phyloP scores from a whole-genome alignment of 169 alveolate genomes.

The Cryptosporidium sp. region DNA sequence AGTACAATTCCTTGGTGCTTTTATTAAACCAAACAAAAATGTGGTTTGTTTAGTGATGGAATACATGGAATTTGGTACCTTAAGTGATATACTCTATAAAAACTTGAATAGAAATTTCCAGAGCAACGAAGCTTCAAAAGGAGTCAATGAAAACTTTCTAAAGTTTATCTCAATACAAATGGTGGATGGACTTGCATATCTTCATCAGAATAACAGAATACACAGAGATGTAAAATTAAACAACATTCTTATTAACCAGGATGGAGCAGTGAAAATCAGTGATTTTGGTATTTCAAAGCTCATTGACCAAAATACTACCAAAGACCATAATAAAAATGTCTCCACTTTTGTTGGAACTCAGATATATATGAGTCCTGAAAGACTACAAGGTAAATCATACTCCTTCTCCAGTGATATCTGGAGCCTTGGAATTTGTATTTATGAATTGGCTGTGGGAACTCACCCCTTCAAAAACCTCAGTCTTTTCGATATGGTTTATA shows the following conservation, averaged over 20 bases:
- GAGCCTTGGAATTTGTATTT: constrained; percentile 85
- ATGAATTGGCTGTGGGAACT: constrained; percentile 86
- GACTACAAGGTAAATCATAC: constrained; percentile 85
- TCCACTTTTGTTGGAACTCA: constrained; percentile 86
- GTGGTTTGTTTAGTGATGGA: constrained; percentile 70
- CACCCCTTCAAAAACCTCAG: constrained; percentile 82
- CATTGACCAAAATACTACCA: constrained; percentile 45
- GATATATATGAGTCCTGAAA: constrained; percentile 89
- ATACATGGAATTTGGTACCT: constrained; percentile 65
- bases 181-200: constrained; percentile 75
- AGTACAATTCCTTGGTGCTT: constrained; percentile 71
- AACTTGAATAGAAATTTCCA: constrained; percentile 1
- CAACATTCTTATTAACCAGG: constrained; percentile 71
- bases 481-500: constrained; percentile 67
- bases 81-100: constrained; percentile 59
- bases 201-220: constrained; percentile 73
- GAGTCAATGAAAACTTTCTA: constrained; percentile 43
- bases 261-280: constrained; percentile 77
- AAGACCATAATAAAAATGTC: constrained; percentile 42
- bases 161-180: constrained; percentile 62
- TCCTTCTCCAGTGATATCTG: constrained; percentile 87
- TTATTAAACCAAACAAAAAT: constrained; percentile 58
- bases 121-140: neutral
- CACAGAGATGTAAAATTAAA: constrained; percentile 76
- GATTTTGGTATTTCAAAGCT: constrained; percentile 76